Evolutionary conservation across 1,284 basidiomycete species (phyloP).

Genomic region (Neonothopanus nambi): DNA sequence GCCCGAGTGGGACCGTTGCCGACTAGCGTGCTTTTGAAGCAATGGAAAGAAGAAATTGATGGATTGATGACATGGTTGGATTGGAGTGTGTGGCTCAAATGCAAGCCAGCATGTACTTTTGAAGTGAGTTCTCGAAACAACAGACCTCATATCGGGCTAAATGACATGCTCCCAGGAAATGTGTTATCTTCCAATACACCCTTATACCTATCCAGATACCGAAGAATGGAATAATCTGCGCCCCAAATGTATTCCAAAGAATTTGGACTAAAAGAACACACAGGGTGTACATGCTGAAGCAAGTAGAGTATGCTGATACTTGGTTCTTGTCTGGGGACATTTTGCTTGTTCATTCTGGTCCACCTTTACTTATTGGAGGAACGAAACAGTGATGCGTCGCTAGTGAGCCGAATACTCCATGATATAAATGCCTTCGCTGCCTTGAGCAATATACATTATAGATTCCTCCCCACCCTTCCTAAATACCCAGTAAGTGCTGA

Average conservation of each 20-base stretch:
- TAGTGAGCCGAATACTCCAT: no score
- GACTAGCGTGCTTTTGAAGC: slow-evolving; percentile 14
- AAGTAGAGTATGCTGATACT: no score
- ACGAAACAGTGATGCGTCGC: no score
- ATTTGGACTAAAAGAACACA: not conserved
- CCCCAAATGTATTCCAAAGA: slow-evolving; percentile 2
- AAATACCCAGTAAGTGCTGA: no score
- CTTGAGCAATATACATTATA: no score
- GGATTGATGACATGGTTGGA: slow-evolving; percentile 44
- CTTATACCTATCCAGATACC: slow-evolving; percentile 20
- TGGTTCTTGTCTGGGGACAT: no score
- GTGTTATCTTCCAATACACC: slow-evolving; percentile 51
- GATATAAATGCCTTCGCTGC: no score
- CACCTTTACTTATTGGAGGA: not conserved
- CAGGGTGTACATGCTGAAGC: no score
- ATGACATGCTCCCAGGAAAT: slow-evolving; percentile 34
- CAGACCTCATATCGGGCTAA: no score
- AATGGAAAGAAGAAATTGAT: slow-evolving; percentile 32
- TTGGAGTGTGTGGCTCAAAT: slow-evolving; percentile 47
- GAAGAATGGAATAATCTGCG: slow-evolving; percentile 4
- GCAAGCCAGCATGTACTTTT: slow-evolving; percentile 38
- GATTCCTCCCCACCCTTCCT: no score
- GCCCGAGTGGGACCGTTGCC: no score
- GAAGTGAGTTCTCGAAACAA: slow-evolving; percentile 31
- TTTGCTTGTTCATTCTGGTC: no score